Evolutionary conservation across 495 filamentous ascomycete genomes (phyloP).

Genomic region (Podospora anserina): DNA sequence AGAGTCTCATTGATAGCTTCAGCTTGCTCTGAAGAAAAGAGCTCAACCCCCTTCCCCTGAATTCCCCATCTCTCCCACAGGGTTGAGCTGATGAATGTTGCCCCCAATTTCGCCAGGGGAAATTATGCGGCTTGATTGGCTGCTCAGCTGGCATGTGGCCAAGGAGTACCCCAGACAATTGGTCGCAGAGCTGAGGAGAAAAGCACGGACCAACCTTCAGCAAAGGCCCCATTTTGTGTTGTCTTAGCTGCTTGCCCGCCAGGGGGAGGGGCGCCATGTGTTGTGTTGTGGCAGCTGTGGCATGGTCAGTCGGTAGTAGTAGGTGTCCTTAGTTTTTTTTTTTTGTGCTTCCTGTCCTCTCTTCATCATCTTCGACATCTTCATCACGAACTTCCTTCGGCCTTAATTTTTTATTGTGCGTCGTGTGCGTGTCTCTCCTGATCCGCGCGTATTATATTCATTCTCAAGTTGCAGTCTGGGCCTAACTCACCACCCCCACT

Average conservation of each 20-base stretch:
- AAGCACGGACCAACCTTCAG: conserved; percentile 14
- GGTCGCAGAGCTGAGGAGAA: conserved; percentile 3
- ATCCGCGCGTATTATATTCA: conserved; percentile 12
- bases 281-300: neutral
- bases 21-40: neutral
- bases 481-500: neutral
- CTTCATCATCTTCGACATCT: neutral
- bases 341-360: neutral
- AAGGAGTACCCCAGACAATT: conserved; percentile 10
- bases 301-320: conserved; percentile 8
- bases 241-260: too few species aligned
- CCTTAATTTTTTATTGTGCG: neutral
- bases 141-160: conserved; percentile 17
- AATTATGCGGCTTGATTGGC: conserved; percentile 24
- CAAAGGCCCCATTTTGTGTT: neutral
- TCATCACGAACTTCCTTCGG: neutral
- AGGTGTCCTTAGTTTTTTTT: conserved; percentile 17
- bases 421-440: conserved; percentile 8
- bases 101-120: conserved; percentile 34
- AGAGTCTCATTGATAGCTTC: neutral
- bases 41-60: neutral
- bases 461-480: neutral
- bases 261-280: neutral
- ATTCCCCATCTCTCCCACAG: conserved; percentile 4
- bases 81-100: conserved; percentile 12